Evolutionary conservation across 2,329 filamentous ascomycete genomes (phyloP), one percentile per base, ranked within the genome.

Genomic region (Fusarium protoensiforme): DNA sequence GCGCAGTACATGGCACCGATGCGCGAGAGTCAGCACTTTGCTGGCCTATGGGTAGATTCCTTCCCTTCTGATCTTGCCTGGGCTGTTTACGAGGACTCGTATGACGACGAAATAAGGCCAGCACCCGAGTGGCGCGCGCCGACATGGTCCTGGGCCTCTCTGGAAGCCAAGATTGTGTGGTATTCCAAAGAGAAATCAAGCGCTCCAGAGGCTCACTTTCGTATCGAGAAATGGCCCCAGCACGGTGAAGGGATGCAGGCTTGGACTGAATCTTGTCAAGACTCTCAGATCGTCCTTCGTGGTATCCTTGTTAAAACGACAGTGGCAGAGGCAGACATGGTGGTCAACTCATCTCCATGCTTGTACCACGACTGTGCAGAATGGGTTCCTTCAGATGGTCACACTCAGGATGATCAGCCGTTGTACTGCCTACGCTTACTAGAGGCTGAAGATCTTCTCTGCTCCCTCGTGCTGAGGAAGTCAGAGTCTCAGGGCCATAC

Each of bases 1-100:
- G 58, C 58, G 7, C 58, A 61, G n/a, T 61, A 61, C 10, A 61
- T 61, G 58, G 38, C 58, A 10, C 58, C 58, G 16, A 48, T 61
- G 14, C 38, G 58, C 11, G 29, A 61, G 33, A 48, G 39, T 31
- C 27, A 24, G 8, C 39, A 48, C 3, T 33, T 48, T n/a, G 58
- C 58, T 4, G 58, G 58, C 14, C 11, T 61, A 0, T 61, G 58
- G 58, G 13, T 9, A 7, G 58, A 61, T 20, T 61, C 58, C 14
- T 46, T 61, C 18, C 29, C 39, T 1, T 11, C 22, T 14, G 58
- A 61, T 48, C 58, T 61, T 35, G 41, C 58, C 27, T 61, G 58
- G 58, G 31, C 39, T 3, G 22, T 27, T 4, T 24, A 5, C 4
- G 4, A 24, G 24, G 16, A 20, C 39, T 5, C 27, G 5, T 43